phyloP scores from a whole-genome alignment of 495 filamentous ascomycete genomes.

The Penicillium silybi region DNA sequence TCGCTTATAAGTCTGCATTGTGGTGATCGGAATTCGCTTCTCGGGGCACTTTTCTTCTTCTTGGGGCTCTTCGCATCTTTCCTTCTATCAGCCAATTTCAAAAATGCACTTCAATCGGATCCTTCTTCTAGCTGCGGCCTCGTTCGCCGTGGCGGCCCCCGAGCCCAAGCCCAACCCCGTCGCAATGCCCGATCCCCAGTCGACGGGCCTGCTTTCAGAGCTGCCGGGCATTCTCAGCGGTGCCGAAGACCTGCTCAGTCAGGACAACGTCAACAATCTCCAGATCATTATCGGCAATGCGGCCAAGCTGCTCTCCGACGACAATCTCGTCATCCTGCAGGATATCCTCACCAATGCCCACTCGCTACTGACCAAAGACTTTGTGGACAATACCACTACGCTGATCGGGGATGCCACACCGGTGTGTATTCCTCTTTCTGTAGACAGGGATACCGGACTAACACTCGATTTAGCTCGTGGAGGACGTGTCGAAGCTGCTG shows the following conservation, averaged over 20 bases:
- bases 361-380: slow-evolving; percentile 26
- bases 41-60: background rate
- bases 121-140: slow-evolving; percentile 27
- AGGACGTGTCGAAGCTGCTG: slow-evolving; percentile 32
- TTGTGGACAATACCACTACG: slow-evolving; percentile 44
- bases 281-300: slow-evolving; percentile 34
- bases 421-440: slow-evolving; percentile 30
- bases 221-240: slow-evolving; percentile 23
- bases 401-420: slow-evolving; percentile 50
- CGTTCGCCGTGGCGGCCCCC: slow-evolving; percentile 34
- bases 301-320: slow-evolving; percentile 27
- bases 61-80: background rate
- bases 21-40: background rate
- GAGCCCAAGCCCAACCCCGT: slow-evolving; percentile 31
- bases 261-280: slow-evolving; percentile 40
- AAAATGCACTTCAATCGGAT: slow-evolving; percentile 27
- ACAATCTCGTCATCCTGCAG: slow-evolving; percentile 31
- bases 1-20: slow-evolving; percentile 3
- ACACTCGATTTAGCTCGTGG: slow-evolving; percentile 21
- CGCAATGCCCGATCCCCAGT: slow-evolving; percentile 16
- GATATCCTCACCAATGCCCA: slow-evolving; percentile 33
- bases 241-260: slow-evolving; percentile 31
- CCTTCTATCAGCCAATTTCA: background rate
- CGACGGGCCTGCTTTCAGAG: slow-evolving; percentile 23
- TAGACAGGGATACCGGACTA: background rate